These are phyloP conservation scores for Globisporangium paroecandrum DNA, from an alignment of 352 stramenopile genomes.

Conservation along the genomic window DNA sequence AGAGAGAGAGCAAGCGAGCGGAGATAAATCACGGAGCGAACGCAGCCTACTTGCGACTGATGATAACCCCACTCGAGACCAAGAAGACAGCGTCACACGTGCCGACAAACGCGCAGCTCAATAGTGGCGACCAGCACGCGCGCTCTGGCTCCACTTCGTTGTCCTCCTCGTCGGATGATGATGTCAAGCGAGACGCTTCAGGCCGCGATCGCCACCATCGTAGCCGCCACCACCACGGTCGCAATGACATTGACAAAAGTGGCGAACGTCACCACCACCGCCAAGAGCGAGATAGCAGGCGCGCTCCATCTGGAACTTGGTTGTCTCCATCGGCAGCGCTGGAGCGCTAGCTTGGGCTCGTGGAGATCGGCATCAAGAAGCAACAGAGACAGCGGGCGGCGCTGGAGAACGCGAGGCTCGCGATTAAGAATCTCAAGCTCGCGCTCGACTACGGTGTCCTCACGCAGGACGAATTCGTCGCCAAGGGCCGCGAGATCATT, in stretches of 20 bases:
- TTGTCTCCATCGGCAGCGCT: neutral
- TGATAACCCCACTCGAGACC: neutral
- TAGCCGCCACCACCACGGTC: neutral
- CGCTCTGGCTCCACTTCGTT: neutral
- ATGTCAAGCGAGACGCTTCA: neutral
- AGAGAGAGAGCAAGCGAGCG: neutral
- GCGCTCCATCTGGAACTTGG: neutral
- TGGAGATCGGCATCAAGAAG: conserved; percentile 35
- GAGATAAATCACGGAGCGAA: neutral
- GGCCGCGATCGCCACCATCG: neutral
- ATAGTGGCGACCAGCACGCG: neutral
- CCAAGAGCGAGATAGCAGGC: neutral
- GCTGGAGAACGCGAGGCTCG: conserved; percentile 1
- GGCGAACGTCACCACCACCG: neutral
- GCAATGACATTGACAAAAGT: no score
- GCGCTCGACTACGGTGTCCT: neutral
- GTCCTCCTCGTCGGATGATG: neutral
- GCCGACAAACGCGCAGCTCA: no score
- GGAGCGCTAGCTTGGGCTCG: neutral
- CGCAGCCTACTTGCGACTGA: neutral
- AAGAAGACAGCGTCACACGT: neutral
- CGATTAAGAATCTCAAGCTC: conserved; percentile 9
- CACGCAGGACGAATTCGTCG: conserved; percentile 10
- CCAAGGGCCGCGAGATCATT: conserved; percentile 1
- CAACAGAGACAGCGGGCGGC: neutral